Conservation (phyloP, 257 asterid genomes). For the Fraxinus quadrangulata region DNA sequence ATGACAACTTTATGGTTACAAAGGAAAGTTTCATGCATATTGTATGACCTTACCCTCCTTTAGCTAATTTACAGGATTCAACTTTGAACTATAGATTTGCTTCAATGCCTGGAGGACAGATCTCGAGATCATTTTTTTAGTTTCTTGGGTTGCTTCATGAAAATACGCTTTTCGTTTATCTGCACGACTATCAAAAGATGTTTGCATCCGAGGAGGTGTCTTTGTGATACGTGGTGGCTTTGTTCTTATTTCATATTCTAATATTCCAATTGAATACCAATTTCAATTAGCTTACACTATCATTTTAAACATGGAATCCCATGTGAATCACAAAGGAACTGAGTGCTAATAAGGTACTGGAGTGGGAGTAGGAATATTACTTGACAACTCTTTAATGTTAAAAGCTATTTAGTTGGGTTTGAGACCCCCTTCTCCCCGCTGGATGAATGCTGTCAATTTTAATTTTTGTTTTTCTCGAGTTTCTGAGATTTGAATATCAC, state of each 20-base stretch:
- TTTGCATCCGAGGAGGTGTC: not conserved
- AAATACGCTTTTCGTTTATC: not conserved
- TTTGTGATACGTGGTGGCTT: not conserved
- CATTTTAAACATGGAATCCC: not conserved
- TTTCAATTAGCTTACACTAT: not conserved
- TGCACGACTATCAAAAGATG: not conserved
- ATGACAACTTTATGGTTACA: not conserved
- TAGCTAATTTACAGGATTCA: not conserved
- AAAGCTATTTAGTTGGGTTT: not conserved
- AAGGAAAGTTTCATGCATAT: not conserved
- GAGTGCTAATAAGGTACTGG: not conserved
- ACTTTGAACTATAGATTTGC: not conserved
- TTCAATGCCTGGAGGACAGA: not conserved
- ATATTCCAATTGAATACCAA: not conserved
- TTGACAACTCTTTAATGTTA: not conserved
- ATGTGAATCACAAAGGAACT: not conserved
- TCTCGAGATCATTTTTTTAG: not conserved
- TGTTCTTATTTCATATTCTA: not conserved
- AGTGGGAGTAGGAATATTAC: not conserved
- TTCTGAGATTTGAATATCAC: not conserved
- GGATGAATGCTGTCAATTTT: not conserved
- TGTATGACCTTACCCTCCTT: not conserved
- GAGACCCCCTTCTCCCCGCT: not conserved
- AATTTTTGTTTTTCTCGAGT: not conserved
- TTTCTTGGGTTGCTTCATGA: not conserved